Evolutionary conservation across 495 filamentous ascomycete species (phyloP).

Genomic region (Bacidia rubella): DNA sequence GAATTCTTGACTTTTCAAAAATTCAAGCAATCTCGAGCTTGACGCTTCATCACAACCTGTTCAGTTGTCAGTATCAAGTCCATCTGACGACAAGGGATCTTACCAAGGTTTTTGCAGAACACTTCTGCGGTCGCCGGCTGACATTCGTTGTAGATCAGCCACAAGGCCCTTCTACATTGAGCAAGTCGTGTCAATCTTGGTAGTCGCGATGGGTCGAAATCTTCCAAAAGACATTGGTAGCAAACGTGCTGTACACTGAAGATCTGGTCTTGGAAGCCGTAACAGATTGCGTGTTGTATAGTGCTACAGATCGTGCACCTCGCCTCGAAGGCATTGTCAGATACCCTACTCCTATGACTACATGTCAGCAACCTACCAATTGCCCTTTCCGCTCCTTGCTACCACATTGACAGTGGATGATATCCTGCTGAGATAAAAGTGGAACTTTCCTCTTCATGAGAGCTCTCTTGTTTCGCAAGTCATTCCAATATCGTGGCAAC

Average conservation of each 20-base stretch:
- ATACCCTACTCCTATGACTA: conserved; percentile 6
- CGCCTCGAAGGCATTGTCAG: conserved; percentile 25
- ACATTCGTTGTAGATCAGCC: conserved; percentile 18
- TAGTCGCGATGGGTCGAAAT: conserved; percentile 22
- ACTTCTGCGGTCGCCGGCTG: background rate
- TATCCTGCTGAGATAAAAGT: too few species aligned
- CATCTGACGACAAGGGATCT: too few species aligned
- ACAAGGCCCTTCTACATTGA: conserved; percentile 22
- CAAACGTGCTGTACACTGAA: conserved; percentile 31
- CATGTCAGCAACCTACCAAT: conserved; percentile 25
- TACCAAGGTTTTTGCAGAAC: too few species aligned
- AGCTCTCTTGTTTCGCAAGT: too few species aligned
- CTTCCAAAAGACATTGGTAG: conserved; percentile 34
- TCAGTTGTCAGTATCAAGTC: too few species aligned
- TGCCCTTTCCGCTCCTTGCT: conserved; percentile 26
- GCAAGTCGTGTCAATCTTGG: conserved; percentile 25
- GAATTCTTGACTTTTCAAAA: too few species aligned
- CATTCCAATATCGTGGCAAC: too few species aligned
- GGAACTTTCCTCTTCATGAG: too few species aligned
- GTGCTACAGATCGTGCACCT: conserved; percentile 33
- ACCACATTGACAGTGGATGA: conserved; percentile 30
- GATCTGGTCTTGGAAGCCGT: conserved; percentile 27
- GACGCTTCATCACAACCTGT: too few species aligned
- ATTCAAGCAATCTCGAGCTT: too few species aligned
- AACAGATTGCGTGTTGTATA: conserved; percentile 37